These are phyloP conservation scores for Zygotorulaspora florentina DNA, from an alignment of 805 yeast species.

Conservation along the genomic window DNA sequence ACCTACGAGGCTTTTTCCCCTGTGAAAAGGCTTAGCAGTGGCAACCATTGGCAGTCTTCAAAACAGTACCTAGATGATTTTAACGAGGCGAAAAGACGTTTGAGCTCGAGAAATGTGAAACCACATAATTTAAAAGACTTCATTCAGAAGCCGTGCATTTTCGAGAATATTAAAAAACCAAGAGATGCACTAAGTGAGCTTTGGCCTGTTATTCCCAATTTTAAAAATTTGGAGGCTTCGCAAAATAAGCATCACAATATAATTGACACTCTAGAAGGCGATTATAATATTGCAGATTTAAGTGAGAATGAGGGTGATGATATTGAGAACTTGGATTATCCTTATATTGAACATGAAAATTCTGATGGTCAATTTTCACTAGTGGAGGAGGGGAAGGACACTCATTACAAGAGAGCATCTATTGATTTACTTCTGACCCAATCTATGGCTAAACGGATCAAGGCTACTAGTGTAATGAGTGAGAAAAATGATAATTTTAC, in stretches of 20 bases:
- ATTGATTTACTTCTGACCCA: constrained; percentile 25
- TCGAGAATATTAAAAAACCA: constrained; percentile 30
- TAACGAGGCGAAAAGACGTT: constrained; percentile 26
- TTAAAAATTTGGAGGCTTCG: not conserved
- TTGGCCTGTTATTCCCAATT: constrained; percentile 21
- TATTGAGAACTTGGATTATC: constrained; percentile 11
- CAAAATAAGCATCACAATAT: not conserved
- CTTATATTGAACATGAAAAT: not conserved
- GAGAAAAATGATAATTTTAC: not conserved
- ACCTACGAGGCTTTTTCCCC: constrained; percentile 27
- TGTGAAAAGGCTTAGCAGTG: constrained; percentile 36
- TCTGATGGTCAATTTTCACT: not conserved
- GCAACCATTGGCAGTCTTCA: constrained; percentile 40
- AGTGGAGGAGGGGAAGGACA: not conserved
- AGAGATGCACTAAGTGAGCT: constrained; percentile 33
- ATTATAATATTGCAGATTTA: constrained; percentile 4
- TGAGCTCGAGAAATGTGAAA: constrained; percentile 13
- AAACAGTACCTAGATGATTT: constrained; percentile 30
- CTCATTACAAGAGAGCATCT: constrained; percentile 7
- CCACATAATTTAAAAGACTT: constrained; percentile 17
- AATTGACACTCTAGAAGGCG: constrained; percentile 7
- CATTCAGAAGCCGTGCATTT: constrained; percentile 20
- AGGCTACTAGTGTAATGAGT: constrained; percentile 7
- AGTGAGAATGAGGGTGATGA: constrained; percentile 15
- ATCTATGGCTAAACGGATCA: constrained; percentile 15